A percentile compares a stretch with the other conserved stretches of the same genome.
Conservation (phyloP, 108 stramenopile species). For the Hondaea fermentalgiana region DNA sequence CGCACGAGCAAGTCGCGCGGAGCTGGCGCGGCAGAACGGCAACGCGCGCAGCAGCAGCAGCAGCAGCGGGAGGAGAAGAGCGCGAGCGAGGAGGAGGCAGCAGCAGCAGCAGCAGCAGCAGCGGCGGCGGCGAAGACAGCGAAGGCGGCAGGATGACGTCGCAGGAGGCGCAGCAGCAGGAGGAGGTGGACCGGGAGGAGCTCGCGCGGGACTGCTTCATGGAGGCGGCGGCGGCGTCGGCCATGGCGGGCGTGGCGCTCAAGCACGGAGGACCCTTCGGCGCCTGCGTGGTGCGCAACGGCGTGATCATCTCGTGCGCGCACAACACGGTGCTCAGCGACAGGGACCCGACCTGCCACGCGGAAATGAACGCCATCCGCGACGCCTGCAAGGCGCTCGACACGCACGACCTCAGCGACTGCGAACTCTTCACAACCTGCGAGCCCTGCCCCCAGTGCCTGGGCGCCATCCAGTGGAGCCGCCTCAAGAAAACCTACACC, state of each 20-base stretch:
- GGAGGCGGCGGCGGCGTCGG: slow-evolving; percentile 1
- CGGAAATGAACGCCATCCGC: slow-evolving; percentile 16
- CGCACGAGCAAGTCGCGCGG: too few species aligned
- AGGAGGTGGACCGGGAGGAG: background rate
- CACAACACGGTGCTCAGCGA: slow-evolving; percentile 20
- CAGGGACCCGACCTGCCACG: slow-evolving; percentile 12
- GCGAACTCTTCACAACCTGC: slow-evolving; percentile 6
- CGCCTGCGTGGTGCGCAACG: slow-evolving; percentile 15
- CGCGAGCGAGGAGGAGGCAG: too few species aligned
- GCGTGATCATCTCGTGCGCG: background rate
- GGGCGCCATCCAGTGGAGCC: background rate
- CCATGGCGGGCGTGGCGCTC: background rate
- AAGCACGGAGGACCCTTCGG: slow-evolving; percentile 9
- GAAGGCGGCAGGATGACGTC: background rate
- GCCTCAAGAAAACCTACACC: background rate
- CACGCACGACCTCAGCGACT: slow-evolving; percentile 8
- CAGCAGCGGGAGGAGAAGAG: too few species aligned
- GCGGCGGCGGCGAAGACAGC: background rate
- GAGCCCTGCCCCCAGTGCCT: slow-evolving; percentile 18
- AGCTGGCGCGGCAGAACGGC: too few species aligned
- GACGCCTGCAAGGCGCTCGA: slow-evolving; percentile 3
- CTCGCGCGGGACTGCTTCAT: background rate
- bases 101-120: background rate
- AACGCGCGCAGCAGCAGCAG: too few species aligned
- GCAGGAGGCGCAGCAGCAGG: background rate